Conservation (phyloP, 2,329 filamentous ascomycete species). For the Thielaviopsis euricoi region DNA sequence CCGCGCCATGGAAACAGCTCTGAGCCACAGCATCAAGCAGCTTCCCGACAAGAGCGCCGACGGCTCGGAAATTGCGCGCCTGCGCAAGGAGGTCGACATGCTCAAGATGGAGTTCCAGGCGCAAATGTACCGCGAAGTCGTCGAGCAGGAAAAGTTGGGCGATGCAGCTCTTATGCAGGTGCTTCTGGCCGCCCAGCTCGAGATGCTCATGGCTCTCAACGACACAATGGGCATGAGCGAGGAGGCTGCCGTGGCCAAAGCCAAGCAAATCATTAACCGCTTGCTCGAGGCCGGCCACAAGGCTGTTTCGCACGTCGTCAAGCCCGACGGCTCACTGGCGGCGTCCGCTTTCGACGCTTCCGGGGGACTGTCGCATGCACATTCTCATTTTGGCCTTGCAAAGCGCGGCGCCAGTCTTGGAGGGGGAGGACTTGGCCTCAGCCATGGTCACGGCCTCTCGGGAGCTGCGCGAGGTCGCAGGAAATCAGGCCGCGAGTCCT, state of each 20-base stretch:
- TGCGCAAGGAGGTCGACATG: slow-evolving; percentile 71
- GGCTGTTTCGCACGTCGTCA: slow-evolving; percentile 69
- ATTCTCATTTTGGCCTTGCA: slow-evolving; percentile 11
- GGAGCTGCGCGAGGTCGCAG: background rate
- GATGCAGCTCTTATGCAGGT: slow-evolving; percentile 68
- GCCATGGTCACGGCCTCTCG: background rate
- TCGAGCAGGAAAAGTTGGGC: slow-evolving; percentile 69
- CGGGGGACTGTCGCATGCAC: slow-evolving; percentile 11
- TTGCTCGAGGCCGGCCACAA: slow-evolving; percentile 62
- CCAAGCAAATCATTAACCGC: slow-evolving; percentile 58
- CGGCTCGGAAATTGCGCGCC: slow-evolving; percentile 33
- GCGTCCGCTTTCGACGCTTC: slow-evolving; percentile 11
- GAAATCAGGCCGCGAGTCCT: slow-evolving; percentile 9
- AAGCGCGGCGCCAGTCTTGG: slow-evolving; percentile 9
- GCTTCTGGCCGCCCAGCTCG: slow-evolving; percentile 78
- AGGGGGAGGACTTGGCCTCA: slow-evolving; percentile 5
- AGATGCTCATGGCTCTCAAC: slow-evolving; percentile 69
- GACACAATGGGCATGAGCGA: slow-evolving; percentile 72
- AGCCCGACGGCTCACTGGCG: slow-evolving; percentile 43
- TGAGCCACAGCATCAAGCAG: slow-evolving; percentile 70
- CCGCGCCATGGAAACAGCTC: slow-evolving; percentile 66
- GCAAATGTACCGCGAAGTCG: slow-evolving; percentile 58
- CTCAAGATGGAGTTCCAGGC: slow-evolving; percentile 69
- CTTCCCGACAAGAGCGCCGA: slow-evolving; percentile 48
- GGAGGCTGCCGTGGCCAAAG: slow-evolving; percentile 64